These are phyloP conservation scores for Trypanosoma platydactyli DNA, from an alignment of 208 protist species.

Conservation along the genomic window DNA sequence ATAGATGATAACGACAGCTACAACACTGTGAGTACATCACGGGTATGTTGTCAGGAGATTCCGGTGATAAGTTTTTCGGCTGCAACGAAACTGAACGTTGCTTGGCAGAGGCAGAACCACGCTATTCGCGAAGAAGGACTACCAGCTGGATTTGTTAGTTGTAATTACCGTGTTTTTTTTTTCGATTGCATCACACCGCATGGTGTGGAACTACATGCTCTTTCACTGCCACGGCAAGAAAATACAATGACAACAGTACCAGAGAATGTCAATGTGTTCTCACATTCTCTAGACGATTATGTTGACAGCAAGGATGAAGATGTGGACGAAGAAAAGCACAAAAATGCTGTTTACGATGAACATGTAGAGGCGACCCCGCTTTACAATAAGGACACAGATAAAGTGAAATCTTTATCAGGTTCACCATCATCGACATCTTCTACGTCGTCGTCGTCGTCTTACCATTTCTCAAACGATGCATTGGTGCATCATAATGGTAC, in stretches of 20 bases:
- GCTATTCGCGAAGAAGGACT: not conserved
- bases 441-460: not conserved
- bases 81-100: not conserved
- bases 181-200: conserved; percentile 1
- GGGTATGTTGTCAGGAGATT: conserved; percentile 1
- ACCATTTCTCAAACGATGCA: conserved; percentile 8
- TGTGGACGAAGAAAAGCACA: too few species aligned
- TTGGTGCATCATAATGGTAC: conserved; percentile 19
- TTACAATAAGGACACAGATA: too few species aligned
- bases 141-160: conserved; percentile 9
- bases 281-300: not conserved
- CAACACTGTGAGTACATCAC: not conserved
- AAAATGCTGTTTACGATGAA: too few species aligned
- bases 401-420: not conserved
- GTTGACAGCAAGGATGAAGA: not conserved
- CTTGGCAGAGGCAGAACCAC: not conserved
- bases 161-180: conserved; percentile 9
- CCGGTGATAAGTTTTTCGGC: not conserved
- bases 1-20: not conserved
- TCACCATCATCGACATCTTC: not conserved
- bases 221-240: not conserved
- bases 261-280: not conserved
- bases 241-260: too few species aligned
- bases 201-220: not conserved
- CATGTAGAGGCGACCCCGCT: too few species aligned